These are phyloP conservation scores for Isabelozyma pseudorhagii DNA, from an alignment of 805 yeast species.

Conservation along the genomic window DNA sequence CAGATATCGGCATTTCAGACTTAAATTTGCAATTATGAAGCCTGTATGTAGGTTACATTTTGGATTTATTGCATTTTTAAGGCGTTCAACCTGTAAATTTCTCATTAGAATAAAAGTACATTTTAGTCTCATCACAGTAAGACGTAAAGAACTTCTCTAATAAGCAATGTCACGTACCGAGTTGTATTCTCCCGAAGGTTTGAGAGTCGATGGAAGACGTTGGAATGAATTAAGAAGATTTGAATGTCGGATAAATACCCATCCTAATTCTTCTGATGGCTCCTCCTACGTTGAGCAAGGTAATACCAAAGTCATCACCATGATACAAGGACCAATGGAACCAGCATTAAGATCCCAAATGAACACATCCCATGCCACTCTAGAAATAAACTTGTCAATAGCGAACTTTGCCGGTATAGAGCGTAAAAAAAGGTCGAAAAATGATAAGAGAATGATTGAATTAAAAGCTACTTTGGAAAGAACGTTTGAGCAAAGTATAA, in stretches of 20 bases:
- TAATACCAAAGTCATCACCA: slow-evolving; percentile 80
- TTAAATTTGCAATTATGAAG: background rate
- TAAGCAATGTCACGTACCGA: slow-evolving; percentile 65
- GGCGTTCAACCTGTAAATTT: background rate
- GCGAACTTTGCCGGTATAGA: slow-evolving; percentile 81
- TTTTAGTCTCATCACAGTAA: background rate
- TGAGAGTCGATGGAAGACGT: slow-evolving; percentile 89
- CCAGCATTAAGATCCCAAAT: slow-evolving; percentile 57
- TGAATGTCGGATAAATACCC: slow-evolving; percentile 80
- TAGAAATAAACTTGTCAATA: slow-evolving; percentile 63
- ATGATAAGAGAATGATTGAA: slow-evolving; percentile 70
- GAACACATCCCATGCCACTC: slow-evolving; percentile 49
- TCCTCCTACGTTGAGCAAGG: slow-evolving; percentile 92
- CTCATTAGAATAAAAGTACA: background rate
- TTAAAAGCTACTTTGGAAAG: slow-evolving; percentile 63
- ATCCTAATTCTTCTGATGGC: slow-evolving; percentile 85
- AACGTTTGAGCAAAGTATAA: slow-evolving; percentile 71
- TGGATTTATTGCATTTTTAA: background rate
- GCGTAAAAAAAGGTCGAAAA: slow-evolving; percentile 63
- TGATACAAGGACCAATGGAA: slow-evolving; percentile 88
- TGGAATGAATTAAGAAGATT: slow-evolving; percentile 90
- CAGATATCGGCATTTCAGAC: slow-evolving; percentile 9
- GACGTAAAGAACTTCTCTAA: background rate
- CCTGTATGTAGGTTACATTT: background rate
- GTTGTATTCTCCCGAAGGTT: slow-evolving; percentile 92